phyloP scores from a whole-genome alignment of 1,139 yeast species.

The Eremothecium gossypii region DNA sequence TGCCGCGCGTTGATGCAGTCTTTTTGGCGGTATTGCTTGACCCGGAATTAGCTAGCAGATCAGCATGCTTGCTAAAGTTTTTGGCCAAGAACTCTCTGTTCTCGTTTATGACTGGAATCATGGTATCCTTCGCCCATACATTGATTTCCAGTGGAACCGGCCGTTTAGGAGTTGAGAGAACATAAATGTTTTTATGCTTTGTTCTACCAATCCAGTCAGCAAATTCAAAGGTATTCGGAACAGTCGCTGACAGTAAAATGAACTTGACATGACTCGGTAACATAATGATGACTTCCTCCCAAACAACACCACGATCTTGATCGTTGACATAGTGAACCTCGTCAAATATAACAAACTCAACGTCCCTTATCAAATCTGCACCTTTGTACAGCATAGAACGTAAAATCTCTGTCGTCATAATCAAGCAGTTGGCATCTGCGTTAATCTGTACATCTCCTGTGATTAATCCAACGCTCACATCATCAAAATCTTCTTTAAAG shows the following conservation, averaged over 20 bases:
- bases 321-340: constrained; percentile 97
- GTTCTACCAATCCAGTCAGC: constrained; percentile 99
- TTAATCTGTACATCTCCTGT: constrained; percentile 97
- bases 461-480: constrained; percentile 90
- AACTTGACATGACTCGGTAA: constrained; percentile 90
- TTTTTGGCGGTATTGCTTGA: constrained; percentile 28
- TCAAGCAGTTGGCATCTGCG: constrained; percentile 93
- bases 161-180: constrained; percentile 88
- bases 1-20: constrained; percentile 20
- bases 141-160: constrained; percentile 90
- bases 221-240: constrained; percentile 96
- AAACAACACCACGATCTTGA: constrained; percentile 94
- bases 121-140: constrained; percentile 65
- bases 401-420: constrained; percentile 95
- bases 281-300: constrained; percentile 97
- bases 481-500: constrained; percentile 64
- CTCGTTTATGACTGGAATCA: constrained; percentile 67
- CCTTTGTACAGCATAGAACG: constrained; percentile 91
- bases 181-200: constrained; percentile 89
- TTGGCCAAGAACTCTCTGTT: constrained; percentile 56
- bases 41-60: constrained; percentile 34
- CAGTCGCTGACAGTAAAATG: constrained; percentile 87
- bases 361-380: constrained; percentile 91
- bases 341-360: constrained; percentile 92
- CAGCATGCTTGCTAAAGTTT: constrained; percentile 57